Conservation (phyloP, 169 alveolate genomes). For the Cryptosporidium baileyi region DNA sequence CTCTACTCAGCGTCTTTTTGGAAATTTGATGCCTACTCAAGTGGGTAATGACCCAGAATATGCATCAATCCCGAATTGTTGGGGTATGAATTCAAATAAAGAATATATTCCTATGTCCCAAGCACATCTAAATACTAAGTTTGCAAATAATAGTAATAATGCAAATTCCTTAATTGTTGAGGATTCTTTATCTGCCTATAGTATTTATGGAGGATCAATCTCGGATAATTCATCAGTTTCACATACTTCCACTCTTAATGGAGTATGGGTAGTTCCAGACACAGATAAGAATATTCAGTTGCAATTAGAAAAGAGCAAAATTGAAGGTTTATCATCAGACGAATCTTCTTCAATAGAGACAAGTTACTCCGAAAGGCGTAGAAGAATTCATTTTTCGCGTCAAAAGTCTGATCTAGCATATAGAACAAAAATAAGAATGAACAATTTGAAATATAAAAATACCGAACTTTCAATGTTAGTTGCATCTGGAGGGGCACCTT, state of each 20-base stretch:
- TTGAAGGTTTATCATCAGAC: conserved; percentile 1
- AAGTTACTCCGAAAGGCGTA: conserved; percentile 7
- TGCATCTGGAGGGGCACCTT: conserved; percentile 69
- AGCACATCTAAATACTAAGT: neutral
- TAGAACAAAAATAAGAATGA: neutral
- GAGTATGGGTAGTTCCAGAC: conserved; percentile 60
- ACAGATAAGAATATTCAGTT: neutral
- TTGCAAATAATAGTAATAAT: neutral
- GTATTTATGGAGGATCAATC: neutral
- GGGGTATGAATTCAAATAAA: neutral
- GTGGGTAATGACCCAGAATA: neutral
- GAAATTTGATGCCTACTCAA: neutral
- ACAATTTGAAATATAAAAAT: neutral
- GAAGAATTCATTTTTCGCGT: conserved; percentile 22
- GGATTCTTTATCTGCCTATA: neutral
- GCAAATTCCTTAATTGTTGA: neutral
- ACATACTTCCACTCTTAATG: conserved; percentile 34
- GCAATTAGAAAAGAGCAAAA: neutral
- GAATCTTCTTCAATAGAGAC: neutral
- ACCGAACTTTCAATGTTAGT: conserved; percentile 30
- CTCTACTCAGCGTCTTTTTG: neutral
- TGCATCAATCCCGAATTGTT: neutral
- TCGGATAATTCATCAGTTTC: conserved; percentile 42
- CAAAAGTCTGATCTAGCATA: conserved; percentile 2
- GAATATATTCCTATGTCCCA: neutral